Percentiles rank a stretch among this genome's conserved stretches.
Conservation (phyloP, 306 rosid genomes). For the Prunus armeniaca region DNA sequence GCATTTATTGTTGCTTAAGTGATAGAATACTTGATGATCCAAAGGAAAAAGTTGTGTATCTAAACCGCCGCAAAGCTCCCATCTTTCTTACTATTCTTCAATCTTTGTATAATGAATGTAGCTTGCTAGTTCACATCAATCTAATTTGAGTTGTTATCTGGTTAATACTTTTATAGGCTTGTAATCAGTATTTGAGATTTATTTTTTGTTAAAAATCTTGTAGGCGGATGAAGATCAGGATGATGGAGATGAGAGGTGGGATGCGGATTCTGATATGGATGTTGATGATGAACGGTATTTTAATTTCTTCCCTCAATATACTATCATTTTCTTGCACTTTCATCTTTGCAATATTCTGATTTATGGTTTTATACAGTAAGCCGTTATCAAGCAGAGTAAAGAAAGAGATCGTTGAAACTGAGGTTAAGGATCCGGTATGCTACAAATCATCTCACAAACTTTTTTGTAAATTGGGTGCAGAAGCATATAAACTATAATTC, state of each 20-base stretch:
- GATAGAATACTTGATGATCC: neutral
- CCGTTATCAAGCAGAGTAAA: conserved; percentile 57
- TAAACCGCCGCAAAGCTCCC: neutral
- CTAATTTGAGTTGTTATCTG: neutral
- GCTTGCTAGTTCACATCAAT: neutral
- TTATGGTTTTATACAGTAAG: conserved; percentile 40
- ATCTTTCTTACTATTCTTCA: neutral
- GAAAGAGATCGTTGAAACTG: conserved; percentile 66
- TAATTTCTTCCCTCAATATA: conserved; percentile 15
- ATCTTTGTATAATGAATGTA: neutral
- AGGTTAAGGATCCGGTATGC: conserved; percentile 59
- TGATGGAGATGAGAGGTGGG: conserved; percentile 59
- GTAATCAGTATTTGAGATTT: neutral
- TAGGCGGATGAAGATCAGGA: conserved; percentile 73
- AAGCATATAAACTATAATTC: neutral
- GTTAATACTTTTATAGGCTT: neutral
- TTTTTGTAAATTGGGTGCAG: neutral
- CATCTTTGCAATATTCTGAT: conserved; percentile 25
- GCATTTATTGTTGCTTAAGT: neutral
- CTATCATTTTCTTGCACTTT: conserved; percentile 13
- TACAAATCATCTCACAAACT: neutral
- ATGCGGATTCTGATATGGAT: conserved; percentile 72
- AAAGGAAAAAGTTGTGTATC: neutral
- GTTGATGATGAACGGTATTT: conserved; percentile 62
- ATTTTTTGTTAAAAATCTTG: conserved; percentile 9